Percentiles rank a stretch among this genome's conserved stretches.
These are phyloP conservation scores for Phytophthora sp. DNA, from an alignment of 352 stramenopile genomes.

Conservation along the genomic window DNA sequence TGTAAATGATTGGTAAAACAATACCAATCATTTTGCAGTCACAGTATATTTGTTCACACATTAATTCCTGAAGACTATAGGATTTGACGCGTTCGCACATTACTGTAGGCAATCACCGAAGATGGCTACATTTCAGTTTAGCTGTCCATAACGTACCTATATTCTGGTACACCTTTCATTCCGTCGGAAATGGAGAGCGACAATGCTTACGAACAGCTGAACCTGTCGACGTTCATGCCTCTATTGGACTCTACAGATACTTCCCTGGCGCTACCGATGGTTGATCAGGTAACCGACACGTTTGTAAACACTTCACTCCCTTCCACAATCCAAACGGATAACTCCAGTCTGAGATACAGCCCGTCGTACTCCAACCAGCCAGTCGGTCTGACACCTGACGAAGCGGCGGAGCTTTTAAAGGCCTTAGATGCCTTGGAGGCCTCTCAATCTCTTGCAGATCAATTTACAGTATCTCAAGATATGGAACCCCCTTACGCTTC, in stretches of 20 bases:
- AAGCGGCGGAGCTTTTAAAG: conserved; percentile 40
- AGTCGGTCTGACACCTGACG: conserved; percentile 34
- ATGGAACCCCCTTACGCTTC: not conserved
- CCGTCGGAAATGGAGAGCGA: conserved; percentile 14
- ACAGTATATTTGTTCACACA: no score
- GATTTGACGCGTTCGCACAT: no score
- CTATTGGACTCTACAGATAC: conserved; percentile 9
- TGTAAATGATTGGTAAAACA: no score
- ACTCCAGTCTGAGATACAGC: conserved; percentile 27
- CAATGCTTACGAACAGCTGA: not conserved
- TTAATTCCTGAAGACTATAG: no score
- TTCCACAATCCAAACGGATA: not conserved
- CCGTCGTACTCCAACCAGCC: conserved; percentile 1
- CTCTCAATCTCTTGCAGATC: conserved; percentile 3
- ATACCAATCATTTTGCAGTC: no score
- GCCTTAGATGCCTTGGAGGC: conserved; percentile 31
- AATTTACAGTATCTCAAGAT: not conserved
- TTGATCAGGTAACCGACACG: not conserved
- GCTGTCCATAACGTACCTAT: conserved; percentile 13
- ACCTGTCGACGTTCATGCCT: conserved; percentile 7
- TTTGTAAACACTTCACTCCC: not conserved
- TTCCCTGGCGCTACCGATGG: not conserved
- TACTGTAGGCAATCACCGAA: no score
- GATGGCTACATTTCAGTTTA: conserved; percentile 16
- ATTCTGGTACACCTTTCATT: conserved; percentile 11